Percentiles rank a stretch among this genome's conserved stretches.
Conservation (phyloP, 176 grass and related monocot genomes). For the Melocanna baccifera region DNA sequence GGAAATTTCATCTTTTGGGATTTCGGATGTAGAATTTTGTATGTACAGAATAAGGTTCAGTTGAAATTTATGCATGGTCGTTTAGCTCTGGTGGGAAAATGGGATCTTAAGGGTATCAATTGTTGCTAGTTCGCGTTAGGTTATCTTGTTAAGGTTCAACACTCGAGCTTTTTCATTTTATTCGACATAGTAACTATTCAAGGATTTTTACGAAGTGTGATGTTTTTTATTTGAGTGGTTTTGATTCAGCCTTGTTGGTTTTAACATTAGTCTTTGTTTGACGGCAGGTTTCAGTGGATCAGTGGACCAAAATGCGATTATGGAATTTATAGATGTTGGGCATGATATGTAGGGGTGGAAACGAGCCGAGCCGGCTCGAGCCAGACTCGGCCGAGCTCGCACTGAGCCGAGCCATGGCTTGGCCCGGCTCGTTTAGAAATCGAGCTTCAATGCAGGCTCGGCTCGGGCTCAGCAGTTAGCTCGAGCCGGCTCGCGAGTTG, state of each 20-base stretch:
- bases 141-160: background rate
- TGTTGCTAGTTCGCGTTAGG: background rate
- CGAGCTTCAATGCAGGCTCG: no score
- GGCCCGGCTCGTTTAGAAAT: no score
- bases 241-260: background rate
- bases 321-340: conserved; percentile 82
- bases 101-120: background rate
- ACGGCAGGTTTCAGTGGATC: conserved; percentile 78
- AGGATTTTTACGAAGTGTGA: background rate
- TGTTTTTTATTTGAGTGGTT: background rate
- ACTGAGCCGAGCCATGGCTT: no score
- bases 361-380: no score
- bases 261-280: background rate
- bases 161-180: background rate
- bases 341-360: no score
- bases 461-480: no score
- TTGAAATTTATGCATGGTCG: background rate
- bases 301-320: conserved; percentile 68
- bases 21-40: background rate
- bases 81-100: background rate
- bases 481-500: no score
- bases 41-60: background rate
- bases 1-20: background rate
- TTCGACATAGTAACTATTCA: background rate
- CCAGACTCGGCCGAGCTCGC: no score